phyloP scores from a whole-genome alignment of 495 filamentous ascomycete genomes.

The Bombardia bombarda region DNA sequence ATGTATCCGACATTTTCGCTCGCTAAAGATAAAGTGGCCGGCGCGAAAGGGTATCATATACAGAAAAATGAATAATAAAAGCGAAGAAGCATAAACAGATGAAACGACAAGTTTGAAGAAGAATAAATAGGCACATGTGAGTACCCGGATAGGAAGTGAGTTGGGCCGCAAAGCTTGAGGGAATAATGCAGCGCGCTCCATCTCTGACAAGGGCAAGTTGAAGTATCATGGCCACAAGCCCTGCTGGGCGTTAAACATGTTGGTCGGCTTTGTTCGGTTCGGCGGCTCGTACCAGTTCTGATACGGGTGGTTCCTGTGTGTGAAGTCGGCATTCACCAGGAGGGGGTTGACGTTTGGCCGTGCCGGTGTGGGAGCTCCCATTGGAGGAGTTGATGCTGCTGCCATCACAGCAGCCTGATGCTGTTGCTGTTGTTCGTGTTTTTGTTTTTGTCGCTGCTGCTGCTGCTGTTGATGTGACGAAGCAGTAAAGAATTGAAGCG shows the following conservation, averaged over 20 bases:
- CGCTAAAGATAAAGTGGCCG: too few species aligned
- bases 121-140: too few species aligned
- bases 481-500: conserved; percentile 10
- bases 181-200: too few species aligned
- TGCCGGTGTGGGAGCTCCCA: conserved; percentile 29
- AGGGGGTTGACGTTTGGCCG: conserved; percentile 56
- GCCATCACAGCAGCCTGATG: background rate
- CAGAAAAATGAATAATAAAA: too few species aligned
- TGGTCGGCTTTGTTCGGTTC: conserved; percentile 15
- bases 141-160: too few species aligned
- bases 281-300: conserved; percentile 53
- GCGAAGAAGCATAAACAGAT: too few species aligned
- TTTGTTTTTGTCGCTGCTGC: background rate
- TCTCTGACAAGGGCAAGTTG: too few species aligned
- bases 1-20: too few species aligned
- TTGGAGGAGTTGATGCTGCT: conserved; percentile 2
- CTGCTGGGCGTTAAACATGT: background rate
- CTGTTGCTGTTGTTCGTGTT: conserved; percentile 5
- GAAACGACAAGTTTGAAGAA: too few species aligned
- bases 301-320: conserved; percentile 66
- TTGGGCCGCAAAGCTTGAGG: too few species aligned
- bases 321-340: conserved; percentile 58
- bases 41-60: too few species aligned
- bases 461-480: background rate
- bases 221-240: background rate